phyloP scores from a whole-genome alignment of 805 yeast species.

The Kazachstania bromeliacearum region DNA sequence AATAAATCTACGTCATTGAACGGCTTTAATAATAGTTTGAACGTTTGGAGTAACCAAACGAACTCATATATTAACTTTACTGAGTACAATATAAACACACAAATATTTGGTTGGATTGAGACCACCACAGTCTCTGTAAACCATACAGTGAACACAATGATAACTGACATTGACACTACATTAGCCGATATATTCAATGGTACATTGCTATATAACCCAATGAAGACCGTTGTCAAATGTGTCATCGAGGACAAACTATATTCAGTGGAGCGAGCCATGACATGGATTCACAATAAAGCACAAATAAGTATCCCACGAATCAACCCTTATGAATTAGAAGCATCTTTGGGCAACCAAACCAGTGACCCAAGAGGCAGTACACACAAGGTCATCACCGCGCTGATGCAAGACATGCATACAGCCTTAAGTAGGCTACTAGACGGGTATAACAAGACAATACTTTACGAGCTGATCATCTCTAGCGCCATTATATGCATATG shows the following conservation, averaged over 20 bases:
- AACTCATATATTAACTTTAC: constrained; percentile 43
- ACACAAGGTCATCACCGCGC: constrained; percentile 5
- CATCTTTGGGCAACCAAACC: constrained; percentile 9
- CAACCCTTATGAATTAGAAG: constrained; percentile 26
- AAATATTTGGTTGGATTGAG: constrained; percentile 57
- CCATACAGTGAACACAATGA: constrained; percentile 47
- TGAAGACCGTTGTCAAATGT: constrained; percentile 66
- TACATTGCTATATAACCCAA: constrained; percentile 56
- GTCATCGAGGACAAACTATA: constrained; percentile 65
- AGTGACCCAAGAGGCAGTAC: constrained; percentile 1
- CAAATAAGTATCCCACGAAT: constrained; percentile 49
- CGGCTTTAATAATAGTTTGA: constrained; percentile 28
- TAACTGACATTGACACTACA: constrained; percentile 48
- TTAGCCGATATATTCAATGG: constrained; percentile 53
- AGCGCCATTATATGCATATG: constrained; percentile 38
- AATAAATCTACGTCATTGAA: constrained; percentile 6
- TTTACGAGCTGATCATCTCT: constrained; percentile 41
- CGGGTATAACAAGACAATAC: constrained; percentile 26
- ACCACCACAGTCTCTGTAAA: constrained; percentile 51
- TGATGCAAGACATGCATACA: constrained; percentile 19
- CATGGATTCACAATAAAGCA: constrained; percentile 67
- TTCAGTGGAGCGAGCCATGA: constrained; percentile 57
- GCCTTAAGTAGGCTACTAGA: constrained; percentile 25
- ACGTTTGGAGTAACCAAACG: constrained; percentile 45
- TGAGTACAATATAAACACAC: constrained; percentile 47